phyloP scores from a whole-genome alignment of 345 rosid genomes.

The Syzygium aromaticum region DNA sequence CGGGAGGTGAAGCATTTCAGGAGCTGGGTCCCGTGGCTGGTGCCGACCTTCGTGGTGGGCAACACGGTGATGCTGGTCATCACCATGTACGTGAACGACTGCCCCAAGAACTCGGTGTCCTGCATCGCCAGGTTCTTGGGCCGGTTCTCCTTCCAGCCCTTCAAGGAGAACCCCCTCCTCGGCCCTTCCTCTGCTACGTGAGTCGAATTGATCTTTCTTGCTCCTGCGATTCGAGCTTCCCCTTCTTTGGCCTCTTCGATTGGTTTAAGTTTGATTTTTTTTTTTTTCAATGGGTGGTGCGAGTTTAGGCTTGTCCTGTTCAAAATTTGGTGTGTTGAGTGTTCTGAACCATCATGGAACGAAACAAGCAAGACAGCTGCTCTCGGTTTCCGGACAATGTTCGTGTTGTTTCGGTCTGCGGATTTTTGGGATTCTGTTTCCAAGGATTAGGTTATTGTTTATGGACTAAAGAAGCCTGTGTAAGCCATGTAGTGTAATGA shows the following conservation, averaged over 20 bases:
- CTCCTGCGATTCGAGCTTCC: not conserved
- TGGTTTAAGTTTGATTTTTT: not conserved
- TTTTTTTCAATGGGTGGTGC: not conserved
- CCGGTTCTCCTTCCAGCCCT: conserved; percentile 80
- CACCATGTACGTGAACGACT: conserved; percentile 84
- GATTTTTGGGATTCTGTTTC: not conserved
- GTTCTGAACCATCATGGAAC: not conserved
- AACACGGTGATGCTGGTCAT: conserved; percentile 57
- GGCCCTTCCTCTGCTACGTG: conserved; percentile 87
- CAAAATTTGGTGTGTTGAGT: not conserved
- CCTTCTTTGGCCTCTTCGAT: not conserved
- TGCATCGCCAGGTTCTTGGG: conserved; percentile 75
- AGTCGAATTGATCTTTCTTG: conserved; percentile 2
- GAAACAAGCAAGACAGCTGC: not conserved
- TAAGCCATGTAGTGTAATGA: not conserved
- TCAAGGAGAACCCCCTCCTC: conserved; percentile 86
- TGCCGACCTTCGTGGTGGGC: conserved; percentile 67
- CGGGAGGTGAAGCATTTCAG: conserved; percentile 46
- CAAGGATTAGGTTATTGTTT: not conserved
- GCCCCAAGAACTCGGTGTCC: conserved; percentile 64
- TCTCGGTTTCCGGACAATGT: not conserved
- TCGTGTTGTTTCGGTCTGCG: not conserved
- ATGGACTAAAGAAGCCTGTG: not conserved
- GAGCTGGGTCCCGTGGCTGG: conserved; percentile 74
- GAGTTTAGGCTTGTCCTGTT: not conserved